Base-by-base conservation (phyloP, 768 basidiomycete species). In the Holtermanniella nyarrowii region DNA sequence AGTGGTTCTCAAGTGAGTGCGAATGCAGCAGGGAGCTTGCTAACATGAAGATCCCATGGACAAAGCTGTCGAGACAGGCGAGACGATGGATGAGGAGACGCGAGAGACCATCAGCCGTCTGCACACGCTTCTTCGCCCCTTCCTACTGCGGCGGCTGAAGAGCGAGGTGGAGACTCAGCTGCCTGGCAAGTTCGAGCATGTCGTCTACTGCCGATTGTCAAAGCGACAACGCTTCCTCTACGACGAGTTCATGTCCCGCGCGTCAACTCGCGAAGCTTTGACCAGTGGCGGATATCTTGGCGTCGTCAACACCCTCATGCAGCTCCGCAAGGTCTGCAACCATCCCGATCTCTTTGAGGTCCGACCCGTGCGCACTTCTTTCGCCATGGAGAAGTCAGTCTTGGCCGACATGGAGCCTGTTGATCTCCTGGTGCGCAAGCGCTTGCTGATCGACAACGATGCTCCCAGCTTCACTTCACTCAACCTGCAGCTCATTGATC, bases 151-250 rank as follows among this genome's bases (percentile, higher is more conserved):
- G 44, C 70, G 73, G 20, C 59, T 73, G 37, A 74, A 74, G 52
- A 57, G 66, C 13, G 71, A 74, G 44, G 73, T 74, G 41, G 73
- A 74, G 56, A 73, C 70, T 39, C 70, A 73, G 45, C 58, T 74
- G 4, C 73, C 73, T 1, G 71, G 84, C 73, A 95, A 95, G 65
- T 87, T 79, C 63, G 90, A 93, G 55, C 89, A 95, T 68, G 79
- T 91, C 45, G 80, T 89, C 18, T 77, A 91, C 37, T 91, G 89
- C 60, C 82, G 83, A 12, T 75, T 95, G 14, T 90, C 88, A 27
- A 93, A 90, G 66, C 79, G 89, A 11, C 89, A 95, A 61, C 83
- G 89, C n/a, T 88, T 87, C 67, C 76, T 95, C 18, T 95, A 95
- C 66, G 89, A 95, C 75, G 89, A 93, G 66, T 93, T 93, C 74